Conservation (phyloP, 1,284 basidiomycete species). For the Ganoderma sinense region DNA sequence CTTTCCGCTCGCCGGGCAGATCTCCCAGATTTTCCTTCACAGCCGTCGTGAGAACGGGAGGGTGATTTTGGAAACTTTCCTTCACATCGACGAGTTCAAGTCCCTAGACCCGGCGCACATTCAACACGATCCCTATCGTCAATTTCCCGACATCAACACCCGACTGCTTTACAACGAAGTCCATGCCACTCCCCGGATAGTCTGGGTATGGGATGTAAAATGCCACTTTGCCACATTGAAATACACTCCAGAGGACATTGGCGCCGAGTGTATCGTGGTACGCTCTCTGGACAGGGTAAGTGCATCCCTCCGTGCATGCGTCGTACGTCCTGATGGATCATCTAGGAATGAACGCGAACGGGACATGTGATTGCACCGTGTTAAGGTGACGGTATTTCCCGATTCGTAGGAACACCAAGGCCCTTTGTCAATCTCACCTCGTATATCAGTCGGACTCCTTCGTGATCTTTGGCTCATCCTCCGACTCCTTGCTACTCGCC, state of each 20-base stretch:
- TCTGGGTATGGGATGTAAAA: conserved; percentile 4
- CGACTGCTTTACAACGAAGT: conserved; percentile 11
- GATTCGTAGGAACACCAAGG: too few species aligned
- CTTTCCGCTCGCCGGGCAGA: conserved; percentile 7
- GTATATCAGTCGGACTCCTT: too few species aligned
- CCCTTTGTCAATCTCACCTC: too few species aligned
- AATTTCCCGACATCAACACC: conserved; percentile 4
- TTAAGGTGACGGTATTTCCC: too few species aligned
- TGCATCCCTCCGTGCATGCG: too few species aligned
- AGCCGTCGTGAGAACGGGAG: not conserved
- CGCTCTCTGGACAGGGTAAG: conserved; percentile 18
- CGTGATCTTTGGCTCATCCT: too few species aligned
- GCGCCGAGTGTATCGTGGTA: conserved; percentile 14
- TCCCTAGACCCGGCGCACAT: not conserved
- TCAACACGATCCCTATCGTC: conserved; percentile 4
- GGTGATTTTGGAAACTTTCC: conserved; percentile 6
- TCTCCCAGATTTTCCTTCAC: conserved; percentile 12
- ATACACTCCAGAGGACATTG: conserved; percentile 13
- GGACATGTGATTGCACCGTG: too few species aligned
- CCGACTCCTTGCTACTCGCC: too few species aligned
- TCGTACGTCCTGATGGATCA: too few species aligned
- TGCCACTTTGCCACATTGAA: conserved; percentile 14
- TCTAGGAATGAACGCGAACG: too few species aligned
- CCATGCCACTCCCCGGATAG: not conserved
- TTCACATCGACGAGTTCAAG: conserved; percentile 2